Percentiles rank a stretch among this genome's conserved stretches.
These are phyloP conservation scores for Inga leiocalycina DNA, from an alignment of 306 rosid genomes.

Conservation along the genomic window DNA sequence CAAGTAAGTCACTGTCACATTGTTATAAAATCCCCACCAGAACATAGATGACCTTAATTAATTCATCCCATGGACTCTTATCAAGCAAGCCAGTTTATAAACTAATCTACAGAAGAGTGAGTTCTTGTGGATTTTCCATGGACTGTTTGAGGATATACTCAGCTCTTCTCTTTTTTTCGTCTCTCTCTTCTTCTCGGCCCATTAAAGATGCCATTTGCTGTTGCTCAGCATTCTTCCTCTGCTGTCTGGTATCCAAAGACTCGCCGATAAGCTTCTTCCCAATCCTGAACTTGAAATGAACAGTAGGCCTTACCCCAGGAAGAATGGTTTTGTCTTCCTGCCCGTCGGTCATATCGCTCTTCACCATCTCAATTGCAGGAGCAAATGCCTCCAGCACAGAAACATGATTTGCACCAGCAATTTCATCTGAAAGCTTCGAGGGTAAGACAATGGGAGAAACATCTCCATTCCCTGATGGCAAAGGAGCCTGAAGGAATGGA, in stretches of 20 bases:
- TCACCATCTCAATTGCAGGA: constrained; percentile 79
- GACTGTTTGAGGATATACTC: constrained; percentile 86
- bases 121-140: constrained; percentile 83
- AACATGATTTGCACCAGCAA: constrained; percentile 41
- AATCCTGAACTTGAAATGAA: constrained; percentile 71
- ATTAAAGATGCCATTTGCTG: constrained; percentile 45
- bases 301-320: constrained; percentile 63
- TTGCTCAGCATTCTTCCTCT: constrained; percentile 61
- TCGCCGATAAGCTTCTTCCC: constrained; percentile 82
- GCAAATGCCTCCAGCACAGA: constrained; percentile 85
- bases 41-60: constrained; percentile 37
- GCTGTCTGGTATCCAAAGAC: constrained; percentile 65
- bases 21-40: constrained; percentile 43
- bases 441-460: constrained; percentile 51
- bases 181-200: constrained; percentile 79
- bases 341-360: constrained; percentile 55
- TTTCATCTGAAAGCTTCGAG: constrained; percentile 34
- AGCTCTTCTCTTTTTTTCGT: constrained; percentile 91
- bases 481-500: constrained; percentile 43
- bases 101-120: constrained; percentile 69
- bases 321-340: constrained; percentile 53
- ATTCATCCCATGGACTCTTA: not conserved
- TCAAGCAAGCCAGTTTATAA: constrained; percentile 37
- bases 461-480: constrained; percentile 44
- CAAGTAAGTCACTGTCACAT: constrained; percentile 42